Base-by-base conservation (phyloP, 2,329 filamentous ascomycete species). In the Penicillium sp. region DNA sequence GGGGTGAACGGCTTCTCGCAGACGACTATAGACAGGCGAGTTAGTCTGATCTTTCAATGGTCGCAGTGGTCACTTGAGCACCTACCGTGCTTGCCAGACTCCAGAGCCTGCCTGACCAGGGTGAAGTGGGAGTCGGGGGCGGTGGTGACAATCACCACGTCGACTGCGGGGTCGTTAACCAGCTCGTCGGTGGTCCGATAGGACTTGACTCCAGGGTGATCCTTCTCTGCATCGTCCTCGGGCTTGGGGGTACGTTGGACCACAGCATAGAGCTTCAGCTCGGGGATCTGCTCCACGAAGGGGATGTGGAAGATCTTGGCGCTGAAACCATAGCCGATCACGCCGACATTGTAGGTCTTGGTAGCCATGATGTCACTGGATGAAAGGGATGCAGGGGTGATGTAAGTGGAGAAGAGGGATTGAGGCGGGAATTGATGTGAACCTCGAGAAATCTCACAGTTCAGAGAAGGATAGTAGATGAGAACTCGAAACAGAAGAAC, bases 271-370 rank as follows among this genome's bases (percentile, higher is more conserved):
- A 94, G 85, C 54, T 82, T 86, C 72, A 92, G 83, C 56, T 84
- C 79, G 6, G 87, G 81, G 0, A 88, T 86, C 34, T 83, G 82
- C 55, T 80, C 79, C 76, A 95, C 84, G 77, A 92, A 90, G 63
- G 90, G 91, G 71, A 94, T 92, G 76, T 95, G 90, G 78, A 94
- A 95, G 77, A 90, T 82, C 73, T 92, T 93, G 76, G 91, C 90
- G 57, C 82, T 84, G 70, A 86, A 74, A 67, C 85, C 85, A 72
- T 86, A 87, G 69, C 85, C 85, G 59, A 87, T 80, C 41, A 87
- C 74, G 49, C 83, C 84, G 57, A 86, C 81, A 61, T 86, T 87
- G 72, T 79, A 83, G 20, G 73, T 75, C 69, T 80, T 81, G 58
- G 74, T 65, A 38, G 76, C 64, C 78, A 81, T 81, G 51, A 41